Conservation (phyloP, 2,329 filamentous ascomycete genomes). For the Colletotrichum tofieldiae region DNA sequence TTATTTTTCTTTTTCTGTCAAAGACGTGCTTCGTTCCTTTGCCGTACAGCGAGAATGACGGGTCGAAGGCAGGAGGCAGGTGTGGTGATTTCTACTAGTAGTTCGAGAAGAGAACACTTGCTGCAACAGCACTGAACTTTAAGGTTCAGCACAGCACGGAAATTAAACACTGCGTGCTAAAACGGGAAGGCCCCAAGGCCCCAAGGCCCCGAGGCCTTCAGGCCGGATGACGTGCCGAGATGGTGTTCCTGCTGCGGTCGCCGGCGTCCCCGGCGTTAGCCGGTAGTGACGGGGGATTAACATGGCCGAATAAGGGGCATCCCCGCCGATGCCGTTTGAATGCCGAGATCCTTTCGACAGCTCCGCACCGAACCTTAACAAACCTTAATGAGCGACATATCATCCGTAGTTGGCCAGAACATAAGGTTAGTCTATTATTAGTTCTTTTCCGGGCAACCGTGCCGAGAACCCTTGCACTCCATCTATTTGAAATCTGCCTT, state of each 20-base stretch:
- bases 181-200: not conserved
- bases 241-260: not conserved
- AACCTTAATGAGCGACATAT: too few relatives aligned
- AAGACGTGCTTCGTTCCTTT: too few relatives aligned
- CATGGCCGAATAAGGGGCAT: not conserved
- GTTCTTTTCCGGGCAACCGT: too few relatives aligned
- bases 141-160: too few relatives aligned
- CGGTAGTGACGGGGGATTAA: not conserved
- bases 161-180: not conserved
- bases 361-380: too few relatives aligned
- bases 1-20: not conserved
- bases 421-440: too few relatives aligned
- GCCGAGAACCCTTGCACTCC: too few relatives aligned
- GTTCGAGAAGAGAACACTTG: not conserved
- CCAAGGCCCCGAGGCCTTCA: not conserved
- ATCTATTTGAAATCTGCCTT: too few relatives aligned
- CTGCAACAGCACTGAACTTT: not conserved
- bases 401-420: too few relatives aligned
- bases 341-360: too few relatives aligned
- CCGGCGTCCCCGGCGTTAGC: not conserved
- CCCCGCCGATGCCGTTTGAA: too few relatives aligned
- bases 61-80: not conserved
- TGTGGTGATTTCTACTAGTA: not conserved
- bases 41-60: not conserved
- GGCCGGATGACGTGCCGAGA: not conserved